Evolutionary conservation across 345 rosid genomes (phyloP).

Genomic region (Cochlearia excelsa): DNA sequence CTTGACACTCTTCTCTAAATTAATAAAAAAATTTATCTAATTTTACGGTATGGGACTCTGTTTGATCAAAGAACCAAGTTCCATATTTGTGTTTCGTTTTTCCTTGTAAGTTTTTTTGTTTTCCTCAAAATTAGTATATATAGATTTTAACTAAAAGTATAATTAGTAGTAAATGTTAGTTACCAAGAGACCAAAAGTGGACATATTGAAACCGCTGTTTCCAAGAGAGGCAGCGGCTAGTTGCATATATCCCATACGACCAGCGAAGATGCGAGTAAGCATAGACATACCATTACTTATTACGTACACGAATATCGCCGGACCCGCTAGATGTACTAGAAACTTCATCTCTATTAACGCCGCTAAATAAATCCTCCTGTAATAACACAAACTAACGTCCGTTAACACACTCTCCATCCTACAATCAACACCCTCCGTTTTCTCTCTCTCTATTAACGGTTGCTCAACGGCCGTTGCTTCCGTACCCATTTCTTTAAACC

Average conservation of each 20-base stretch:
- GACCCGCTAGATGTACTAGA: conserved; percentile 51
- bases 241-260: conserved; percentile 62
- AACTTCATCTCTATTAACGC: conserved; percentile 47
- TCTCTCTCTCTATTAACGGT: conserved; percentile 28
- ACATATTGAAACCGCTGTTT: conserved; percentile 52
- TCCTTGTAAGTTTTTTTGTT: no score
- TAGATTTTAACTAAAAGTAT: not conserved
- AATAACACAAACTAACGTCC: conserved; percentile 33
- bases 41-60: no score
- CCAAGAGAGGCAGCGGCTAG: conserved; percentile 63
- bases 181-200: conserved; percentile 56
- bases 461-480: conserved; percentile 20
- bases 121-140: no score
- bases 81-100: no score
- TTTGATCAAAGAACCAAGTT: no score
- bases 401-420: conserved; percentile 51
- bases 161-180: not conserved
- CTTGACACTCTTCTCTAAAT: no score
- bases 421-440: conserved; percentile 33
- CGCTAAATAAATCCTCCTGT: conserved; percentile 41
- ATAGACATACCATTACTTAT: conserved; percentile 50
- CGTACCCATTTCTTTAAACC: conserved; percentile 23
- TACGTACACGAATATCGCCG: conserved; percentile 56
- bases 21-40: no score
- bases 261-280: conserved; percentile 60